These are phyloP conservation scores for Globomyces pollinis-pini DNA, from an alignment of 192 early-diverging fungal genomes.

Conservation along the genomic window DNA sequence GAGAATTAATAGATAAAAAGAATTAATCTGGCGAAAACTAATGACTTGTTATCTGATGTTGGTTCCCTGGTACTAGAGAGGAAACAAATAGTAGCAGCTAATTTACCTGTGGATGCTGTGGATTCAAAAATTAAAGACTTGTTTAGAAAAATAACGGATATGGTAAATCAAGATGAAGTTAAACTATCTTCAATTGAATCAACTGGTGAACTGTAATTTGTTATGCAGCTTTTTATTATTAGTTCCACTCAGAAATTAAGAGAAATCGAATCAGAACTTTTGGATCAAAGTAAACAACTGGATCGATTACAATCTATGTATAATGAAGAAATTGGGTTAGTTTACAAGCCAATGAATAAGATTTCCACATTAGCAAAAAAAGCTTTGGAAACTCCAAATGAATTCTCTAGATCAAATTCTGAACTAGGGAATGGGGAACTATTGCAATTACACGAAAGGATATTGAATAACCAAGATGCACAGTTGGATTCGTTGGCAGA, in stretches of 20 bases:
- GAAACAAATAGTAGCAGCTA: not conserved
- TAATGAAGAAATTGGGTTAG: not conserved
- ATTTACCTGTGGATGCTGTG: not conserved
- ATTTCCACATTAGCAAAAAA: not conserved
- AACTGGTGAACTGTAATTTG: not conserved
- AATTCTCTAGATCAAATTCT: not conserved
- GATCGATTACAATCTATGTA: not conserved
- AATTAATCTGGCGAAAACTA: not conserved
- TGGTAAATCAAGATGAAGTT: not conserved
- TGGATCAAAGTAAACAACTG: not conserved
- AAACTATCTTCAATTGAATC: not conserved
- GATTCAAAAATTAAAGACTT: not conserved
- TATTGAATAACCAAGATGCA: not conserved
- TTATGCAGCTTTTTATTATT: too few relatives aligned
- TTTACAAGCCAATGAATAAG: not conserved
- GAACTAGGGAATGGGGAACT: constrained; percentile 1
- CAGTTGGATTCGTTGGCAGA: constrained; percentile 1
- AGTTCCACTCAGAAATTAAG: not conserved
- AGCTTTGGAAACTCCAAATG: not conserved
- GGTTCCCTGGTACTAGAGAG: not conserved
- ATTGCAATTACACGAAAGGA: constrained; percentile 10
- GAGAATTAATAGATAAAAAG: too few relatives aligned
- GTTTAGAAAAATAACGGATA: not conserved
- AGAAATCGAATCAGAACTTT: constrained; percentile 2
- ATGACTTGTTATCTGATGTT: not conserved